Percentiles rank a stretch among this genome's conserved stretches.
Conservation (phyloP, 1,284 basidiomycete genomes). For the Cystobasidiaceae sp. region DNA sequence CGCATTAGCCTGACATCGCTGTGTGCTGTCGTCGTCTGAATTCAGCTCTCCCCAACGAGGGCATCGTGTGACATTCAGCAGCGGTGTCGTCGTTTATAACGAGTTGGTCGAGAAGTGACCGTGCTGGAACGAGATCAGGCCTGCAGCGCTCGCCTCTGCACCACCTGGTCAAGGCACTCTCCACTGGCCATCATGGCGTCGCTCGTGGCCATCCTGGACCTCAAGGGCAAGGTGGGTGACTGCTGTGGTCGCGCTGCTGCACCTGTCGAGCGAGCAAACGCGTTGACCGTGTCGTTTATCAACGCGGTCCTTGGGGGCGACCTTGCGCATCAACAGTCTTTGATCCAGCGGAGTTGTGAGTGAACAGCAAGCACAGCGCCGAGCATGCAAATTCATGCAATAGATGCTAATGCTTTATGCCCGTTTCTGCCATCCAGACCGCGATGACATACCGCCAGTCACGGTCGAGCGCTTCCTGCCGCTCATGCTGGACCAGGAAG, state of each 20-base stretch:
- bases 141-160: no score
- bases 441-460: slow-evolving; percentile 86
- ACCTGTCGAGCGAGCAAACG: not conserved
- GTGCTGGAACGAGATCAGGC: no score
- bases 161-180: no score
- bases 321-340: slow-evolving; percentile 55
- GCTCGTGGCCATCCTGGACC: slow-evolving; percentile 84
- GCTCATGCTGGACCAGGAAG: slow-evolving; percentile 90
- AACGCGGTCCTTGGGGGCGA: not conserved
- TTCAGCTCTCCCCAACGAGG: no score
- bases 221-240: slow-evolving; percentile 74
- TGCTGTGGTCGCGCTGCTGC: not conserved
- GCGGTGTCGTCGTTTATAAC: no score
- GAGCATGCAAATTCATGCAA: not conserved
- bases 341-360: slow-evolving; percentile 70
- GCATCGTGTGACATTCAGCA: no score
- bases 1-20: no score
- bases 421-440: slow-evolving; percentile 51
- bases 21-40: no score
- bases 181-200: slow-evolving; percentile 39
- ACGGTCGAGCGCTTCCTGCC: slow-evolving; percentile 93
- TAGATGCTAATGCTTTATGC: not conserved
- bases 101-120: no score
- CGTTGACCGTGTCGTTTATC: slow-evolving; percentile 1
- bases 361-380: not conserved